Evolutionary conservation across 1,284 basidiomycete species (phyloP).

Genomic region (Inonotus hispidus): DNA sequence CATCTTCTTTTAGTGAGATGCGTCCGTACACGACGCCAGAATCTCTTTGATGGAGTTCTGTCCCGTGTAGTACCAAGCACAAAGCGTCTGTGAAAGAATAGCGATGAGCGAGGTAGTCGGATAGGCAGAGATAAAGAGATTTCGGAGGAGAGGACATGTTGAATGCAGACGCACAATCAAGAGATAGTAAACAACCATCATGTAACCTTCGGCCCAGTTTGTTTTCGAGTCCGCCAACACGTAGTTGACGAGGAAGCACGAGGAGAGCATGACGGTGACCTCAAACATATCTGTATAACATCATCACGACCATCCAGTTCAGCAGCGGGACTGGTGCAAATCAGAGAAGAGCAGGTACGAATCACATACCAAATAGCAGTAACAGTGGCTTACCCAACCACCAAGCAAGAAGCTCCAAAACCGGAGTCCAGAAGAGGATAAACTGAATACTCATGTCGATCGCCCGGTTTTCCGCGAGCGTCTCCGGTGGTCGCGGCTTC

Average conservation of each 20-base stretch:
- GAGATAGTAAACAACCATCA: slow-evolving; percentile 55
- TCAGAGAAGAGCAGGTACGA: neutral
- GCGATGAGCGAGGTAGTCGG: neutral
- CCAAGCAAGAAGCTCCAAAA: slow-evolving; percentile 56
- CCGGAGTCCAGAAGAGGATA: slow-evolving; percentile 58
- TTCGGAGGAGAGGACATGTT: neutral
- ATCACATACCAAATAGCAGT: slow-evolving; percentile 47
- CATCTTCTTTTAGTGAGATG: neutral
- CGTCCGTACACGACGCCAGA: slow-evolving; percentile 16
- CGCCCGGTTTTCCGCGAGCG: slow-evolving; percentile 50
- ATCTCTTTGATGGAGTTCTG: slow-evolving; percentile 36
- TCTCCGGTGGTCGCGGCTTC: slow-evolving; percentile 37
- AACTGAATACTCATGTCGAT: slow-evolving; percentile 68
- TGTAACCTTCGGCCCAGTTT: slow-evolving; percentile 60
- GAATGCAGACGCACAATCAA: slow-evolving; percentile 38
- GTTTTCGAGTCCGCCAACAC: slow-evolving; percentile 66
- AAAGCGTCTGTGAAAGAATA: slow-evolving; percentile 34
- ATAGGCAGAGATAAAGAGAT: too few relatives aligned
- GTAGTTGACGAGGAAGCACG: slow-evolving; percentile 68
- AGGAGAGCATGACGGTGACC: slow-evolving; percentile 50
- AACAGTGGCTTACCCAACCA: slow-evolving; percentile 47
- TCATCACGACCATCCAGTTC: neutral
- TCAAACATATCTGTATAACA: slow-evolving; percentile 44
- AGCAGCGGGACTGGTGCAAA: neutral
- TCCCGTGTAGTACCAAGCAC: slow-evolving; percentile 54